phyloP scores from a whole-genome alignment of 192 early-diverging fungal species.

The Rhizophagus prolifer region DNA sequence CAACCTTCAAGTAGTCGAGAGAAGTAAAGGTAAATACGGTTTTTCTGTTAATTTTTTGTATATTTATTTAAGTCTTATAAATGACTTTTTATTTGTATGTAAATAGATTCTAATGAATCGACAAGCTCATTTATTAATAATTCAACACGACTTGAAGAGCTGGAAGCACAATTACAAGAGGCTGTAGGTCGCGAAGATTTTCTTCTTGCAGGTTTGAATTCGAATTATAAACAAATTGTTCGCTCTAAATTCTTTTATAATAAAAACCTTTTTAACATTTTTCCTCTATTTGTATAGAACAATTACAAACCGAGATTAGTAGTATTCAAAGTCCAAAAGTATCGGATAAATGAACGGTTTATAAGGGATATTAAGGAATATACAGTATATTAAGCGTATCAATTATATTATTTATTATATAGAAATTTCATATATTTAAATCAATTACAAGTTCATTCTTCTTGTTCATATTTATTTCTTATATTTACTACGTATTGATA shows the following conservation, averaged over 20 bases:
- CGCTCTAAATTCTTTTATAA: neutral
- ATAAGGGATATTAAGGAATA: neutral
- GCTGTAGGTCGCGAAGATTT: neutral
- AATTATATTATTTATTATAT: no score
- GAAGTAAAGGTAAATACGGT: neutral
- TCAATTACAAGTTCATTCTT: neutral
- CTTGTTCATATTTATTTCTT: neutral
- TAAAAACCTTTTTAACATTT: neutral
- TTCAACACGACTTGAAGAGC: neutral
- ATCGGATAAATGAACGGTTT: neutral
- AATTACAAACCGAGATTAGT: conserved; percentile 5
- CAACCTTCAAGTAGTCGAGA: neutral
- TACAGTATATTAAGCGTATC: no score
- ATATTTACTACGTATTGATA: neutral
- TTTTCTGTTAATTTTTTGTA: no score
- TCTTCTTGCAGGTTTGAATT: conserved; percentile 8
- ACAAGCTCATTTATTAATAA: neutral
- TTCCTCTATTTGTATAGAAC: neutral
- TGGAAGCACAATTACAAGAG: neutral
- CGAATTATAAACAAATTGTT: neutral
- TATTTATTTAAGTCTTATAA: neutral
- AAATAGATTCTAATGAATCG: neutral
- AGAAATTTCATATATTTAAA: no score
- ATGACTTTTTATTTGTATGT: neutral
- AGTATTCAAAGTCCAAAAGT: neutral